phyloP scores from a whole-genome alignment of 192 early-diverging fungal genomes.

The Backusella liffmaniae region DNA sequence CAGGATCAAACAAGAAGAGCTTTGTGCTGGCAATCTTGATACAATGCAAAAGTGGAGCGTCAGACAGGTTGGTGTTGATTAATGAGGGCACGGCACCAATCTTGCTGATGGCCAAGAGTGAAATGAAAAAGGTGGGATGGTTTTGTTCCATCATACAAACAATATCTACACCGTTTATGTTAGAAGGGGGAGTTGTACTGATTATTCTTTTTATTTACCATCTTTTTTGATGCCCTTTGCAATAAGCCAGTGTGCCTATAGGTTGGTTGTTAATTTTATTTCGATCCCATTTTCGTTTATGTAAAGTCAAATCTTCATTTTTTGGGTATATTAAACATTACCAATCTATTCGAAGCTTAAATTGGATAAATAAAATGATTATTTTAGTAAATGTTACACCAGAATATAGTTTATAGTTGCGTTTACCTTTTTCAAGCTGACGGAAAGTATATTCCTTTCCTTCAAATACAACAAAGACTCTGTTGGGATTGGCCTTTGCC shows the following conservation, averaged over 20 bases:
- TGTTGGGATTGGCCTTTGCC: slow-evolving; percentile 39
- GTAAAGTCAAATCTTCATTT: not conserved
- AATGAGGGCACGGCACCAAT: slow-evolving; percentile 54
- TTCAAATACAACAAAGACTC: slow-evolving; percentile 49
- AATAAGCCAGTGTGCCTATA: slow-evolving; percentile 30
- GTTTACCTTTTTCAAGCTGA: slow-evolving; percentile 44
- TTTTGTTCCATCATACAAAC: slow-evolving; percentile 57
- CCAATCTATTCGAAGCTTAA: slow-evolving; percentile 30
- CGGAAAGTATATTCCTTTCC: slow-evolving; percentile 47
- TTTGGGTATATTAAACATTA: slow-evolving; percentile 12
- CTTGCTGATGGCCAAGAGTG: slow-evolving; percentile 55
- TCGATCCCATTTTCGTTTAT: not conserved
- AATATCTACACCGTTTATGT: slow-evolving; percentile 29
- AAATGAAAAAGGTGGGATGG: slow-evolving; percentile 53
- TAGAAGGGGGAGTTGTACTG: too few relatives aligned
- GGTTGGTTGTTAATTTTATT: not conserved
- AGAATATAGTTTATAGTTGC: not conserved
- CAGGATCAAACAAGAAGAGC: slow-evolving; percentile 45
- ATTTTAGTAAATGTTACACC: not conserved
- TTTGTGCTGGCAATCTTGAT: slow-evolving; percentile 40
- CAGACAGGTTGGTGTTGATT: slow-evolving; percentile 60
- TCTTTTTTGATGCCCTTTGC: slow-evolving; percentile 25
- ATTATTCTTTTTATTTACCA: slow-evolving; percentile 2
- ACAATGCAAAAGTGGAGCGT: slow-evolving; percentile 39
- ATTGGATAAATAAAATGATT: not conserved